Percentiles rank a stretch among this genome's conserved stretches.
Conservation (phyloP, 2,329 filamentous ascomycete genomes). For the Sclerotinia trifoliorum region DNA sequence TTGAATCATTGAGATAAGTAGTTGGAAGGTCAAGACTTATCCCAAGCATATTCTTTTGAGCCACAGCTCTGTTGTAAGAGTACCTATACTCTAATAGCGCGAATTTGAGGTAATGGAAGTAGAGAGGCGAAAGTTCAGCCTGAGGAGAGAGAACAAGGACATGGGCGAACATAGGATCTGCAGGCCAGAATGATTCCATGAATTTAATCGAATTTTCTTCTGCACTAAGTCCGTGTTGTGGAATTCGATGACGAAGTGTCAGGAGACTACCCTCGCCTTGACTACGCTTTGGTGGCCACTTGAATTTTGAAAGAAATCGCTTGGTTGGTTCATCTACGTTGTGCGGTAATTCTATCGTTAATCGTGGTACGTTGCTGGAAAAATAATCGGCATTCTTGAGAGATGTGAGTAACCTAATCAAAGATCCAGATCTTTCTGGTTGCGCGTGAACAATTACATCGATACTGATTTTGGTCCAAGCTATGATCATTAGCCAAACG, state of each 20-base stretch:
- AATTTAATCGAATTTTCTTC: conserved; percentile 73
- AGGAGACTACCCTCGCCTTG: conserved; percentile 53
- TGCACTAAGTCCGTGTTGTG: conserved; percentile 56
- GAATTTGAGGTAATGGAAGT: conserved; percentile 85
- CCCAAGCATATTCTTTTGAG: conserved; percentile 64
- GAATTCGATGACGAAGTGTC: conserved; percentile 72
- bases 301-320: conserved; percentile 60
- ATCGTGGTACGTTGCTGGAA: conserved; percentile 64
- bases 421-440: conserved; percentile 65
- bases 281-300: conserved; percentile 59
- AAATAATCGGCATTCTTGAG: conserved; percentile 74
- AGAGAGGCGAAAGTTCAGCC: conserved; percentile 74
- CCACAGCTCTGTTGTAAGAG: conserved; percentile 52
- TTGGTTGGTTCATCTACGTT: conserved; percentile 64
- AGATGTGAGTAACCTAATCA: conserved; percentile 75
- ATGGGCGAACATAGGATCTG: conserved; percentile 61
- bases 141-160: conserved; percentile 83
- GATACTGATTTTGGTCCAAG: conserved; percentile 74
- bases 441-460: conserved; percentile 83
- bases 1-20: conserved; percentile 59
- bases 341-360: conserved; percentile 81
- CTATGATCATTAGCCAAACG: conserved; percentile 44
- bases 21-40: conserved; percentile 76
- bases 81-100: conserved; percentile 74
- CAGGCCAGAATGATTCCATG: conserved; percentile 85